phyloP scores from a whole-genome alignment of 2,329 filamentous ascomycete species.

The Penicillium sp. region DNA sequence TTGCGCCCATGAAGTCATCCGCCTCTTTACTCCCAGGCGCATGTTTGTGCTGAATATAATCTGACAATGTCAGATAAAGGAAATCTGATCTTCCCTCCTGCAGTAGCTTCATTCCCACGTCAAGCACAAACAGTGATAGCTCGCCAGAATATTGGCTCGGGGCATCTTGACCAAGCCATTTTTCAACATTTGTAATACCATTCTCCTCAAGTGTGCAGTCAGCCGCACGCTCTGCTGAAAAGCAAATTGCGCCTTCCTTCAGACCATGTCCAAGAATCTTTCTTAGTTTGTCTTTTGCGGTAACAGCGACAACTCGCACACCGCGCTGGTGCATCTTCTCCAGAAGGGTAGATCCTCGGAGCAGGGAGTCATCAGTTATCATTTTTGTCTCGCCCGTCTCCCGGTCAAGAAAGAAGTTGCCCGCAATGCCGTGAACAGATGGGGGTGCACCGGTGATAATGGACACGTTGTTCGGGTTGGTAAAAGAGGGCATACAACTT shows the following conservation, averaged over 20 bases:
- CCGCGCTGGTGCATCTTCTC: conserved; percentile 45
- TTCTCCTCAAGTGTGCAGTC: conserved; percentile 37
- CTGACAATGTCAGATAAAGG: conserved; percentile 51
- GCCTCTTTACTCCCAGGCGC: conserved; percentile 42
- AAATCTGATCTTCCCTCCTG: conserved; percentile 45
- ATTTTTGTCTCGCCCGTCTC: conserved; percentile 46
- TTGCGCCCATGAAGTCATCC: conserved; percentile 41
- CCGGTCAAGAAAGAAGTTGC: conserved; percentile 51
- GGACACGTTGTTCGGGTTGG: conserved; percentile 52
- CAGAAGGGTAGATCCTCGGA: conserved; percentile 49
- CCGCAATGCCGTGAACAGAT: conserved; percentile 47
- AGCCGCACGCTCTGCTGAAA: conserved; percentile 42
- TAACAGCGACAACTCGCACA: conserved; percentile 49
- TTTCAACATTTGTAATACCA: conserved; percentile 41
- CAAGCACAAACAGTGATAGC: conserved; percentile 50
- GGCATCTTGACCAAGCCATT: conserved; percentile 42
- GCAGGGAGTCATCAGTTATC: conserved; percentile 47
- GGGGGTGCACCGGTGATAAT: conserved; percentile 51
- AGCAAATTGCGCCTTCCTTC: conserved; percentile 40
- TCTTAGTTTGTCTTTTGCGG: conserved; percentile 52
- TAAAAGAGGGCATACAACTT: conserved; percentile 50
- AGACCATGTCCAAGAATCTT: conserved; percentile 46
- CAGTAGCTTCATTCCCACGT: conserved; percentile 49
- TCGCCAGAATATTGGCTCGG: conserved; percentile 50
- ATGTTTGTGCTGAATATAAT: conserved; percentile 52